Evolutionary conservation across 768 basidiomycete genomes (phyloP), one percentile per base, ranked within the genome.

Genomic region (Mycena haematopus): DNA sequence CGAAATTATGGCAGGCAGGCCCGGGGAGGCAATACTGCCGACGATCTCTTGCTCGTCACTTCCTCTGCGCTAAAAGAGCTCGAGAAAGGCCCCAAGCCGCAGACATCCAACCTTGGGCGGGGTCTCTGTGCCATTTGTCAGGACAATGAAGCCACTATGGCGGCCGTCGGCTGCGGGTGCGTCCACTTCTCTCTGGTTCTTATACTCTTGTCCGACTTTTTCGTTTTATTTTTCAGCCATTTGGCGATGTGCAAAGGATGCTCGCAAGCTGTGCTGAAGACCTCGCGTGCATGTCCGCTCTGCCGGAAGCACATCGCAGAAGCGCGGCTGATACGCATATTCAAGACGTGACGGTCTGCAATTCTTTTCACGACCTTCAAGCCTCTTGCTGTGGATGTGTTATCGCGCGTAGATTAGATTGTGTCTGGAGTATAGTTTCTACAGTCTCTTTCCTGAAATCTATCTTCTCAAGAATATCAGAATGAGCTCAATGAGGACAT

Each of bases 81-180:
- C 13, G 36, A 36, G 13, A 7, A 14, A 3, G 36, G 5, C 14
- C 36, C 36, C 36, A 36, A 36, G 9, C 14, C 38, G 22, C 14
- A 29, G 25, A 25, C 8, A 42, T 11, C 38, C 17, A 15, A 38
- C 36, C 36, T 38, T 38, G 36, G 15, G 36, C 36, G 9, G 94
- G 94, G 95, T 2, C 75, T 95, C 6, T 97, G 95, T 73, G 92
- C 96, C 0, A 84, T 97, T 11, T 97, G 95, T 70, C 95, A 96
- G 71, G 95, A 97, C 65, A 92, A 95, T 62, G 95, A 96, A 66
- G 95, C 95, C 0, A 95, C 91, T 66, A 92, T 97, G 60, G 95
- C 93, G 2, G 87, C 95, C 58, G 91, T 96, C 14, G 95, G 96
- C 75, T 97, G 95, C 84, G 95, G 95, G 90, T 93, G 73, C 46